A percentile compares a stretch with the other conserved stretches of the same genome.
These are phyloP conservation scores for Starmerella roubikii DNA, from an alignment of 805 yeast species.

Conservation along the genomic window DNA sequence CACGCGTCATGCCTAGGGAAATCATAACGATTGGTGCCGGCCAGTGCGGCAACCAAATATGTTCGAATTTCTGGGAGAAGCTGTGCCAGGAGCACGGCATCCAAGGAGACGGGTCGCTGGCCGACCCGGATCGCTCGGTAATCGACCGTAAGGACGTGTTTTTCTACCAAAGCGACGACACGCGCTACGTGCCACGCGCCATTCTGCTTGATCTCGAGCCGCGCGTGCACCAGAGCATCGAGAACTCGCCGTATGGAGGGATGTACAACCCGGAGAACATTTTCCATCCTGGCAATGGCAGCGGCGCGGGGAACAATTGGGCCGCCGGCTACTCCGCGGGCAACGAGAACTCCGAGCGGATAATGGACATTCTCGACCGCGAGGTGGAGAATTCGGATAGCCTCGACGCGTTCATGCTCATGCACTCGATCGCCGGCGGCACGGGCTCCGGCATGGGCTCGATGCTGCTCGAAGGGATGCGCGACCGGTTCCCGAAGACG, in stretches of 20 bases:
- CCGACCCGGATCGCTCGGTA: slow-evolving; percentile 27
- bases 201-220: slow-evolving; percentile 82
- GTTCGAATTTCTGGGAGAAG: slow-evolving; percentile 85
- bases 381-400: slow-evolving; percentile 86
- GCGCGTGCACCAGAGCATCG: slow-evolving; percentile 52
- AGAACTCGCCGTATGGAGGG: slow-evolving; percentile 36
- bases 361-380: slow-evolving; percentile 71
- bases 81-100: slow-evolving; percentile 80
- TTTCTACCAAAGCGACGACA: slow-evolving; percentile 60
- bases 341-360: slow-evolving; percentile 48
- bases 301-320: slow-evolving; percentile 85
- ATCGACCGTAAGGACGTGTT: slow-evolving; percentile 76
- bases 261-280: slow-evolving; percentile 75
- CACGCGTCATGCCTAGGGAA: slow-evolving; percentile 26
- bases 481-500: slow-evolving; percentile 74
- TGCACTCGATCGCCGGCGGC: slow-evolving; percentile 97
- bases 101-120: slow-evolving; percentile 43
- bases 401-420: slow-evolving; percentile 74
- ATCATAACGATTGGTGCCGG: slow-evolving; percentile 36
- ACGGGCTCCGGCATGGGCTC: slow-evolving; percentile 97
- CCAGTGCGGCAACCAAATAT: slow-evolving; percentile 96
- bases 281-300: slow-evolving; percentile 63
- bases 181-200: slow-evolving; percentile 79
- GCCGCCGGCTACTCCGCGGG: slow-evolving; percentile 78
- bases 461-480: slow-evolving; percentile 55